These are phyloP conservation scores for Misopates orontium DNA, from an alignment of 257 asterid species.

Conservation along the genomic window DNA sequence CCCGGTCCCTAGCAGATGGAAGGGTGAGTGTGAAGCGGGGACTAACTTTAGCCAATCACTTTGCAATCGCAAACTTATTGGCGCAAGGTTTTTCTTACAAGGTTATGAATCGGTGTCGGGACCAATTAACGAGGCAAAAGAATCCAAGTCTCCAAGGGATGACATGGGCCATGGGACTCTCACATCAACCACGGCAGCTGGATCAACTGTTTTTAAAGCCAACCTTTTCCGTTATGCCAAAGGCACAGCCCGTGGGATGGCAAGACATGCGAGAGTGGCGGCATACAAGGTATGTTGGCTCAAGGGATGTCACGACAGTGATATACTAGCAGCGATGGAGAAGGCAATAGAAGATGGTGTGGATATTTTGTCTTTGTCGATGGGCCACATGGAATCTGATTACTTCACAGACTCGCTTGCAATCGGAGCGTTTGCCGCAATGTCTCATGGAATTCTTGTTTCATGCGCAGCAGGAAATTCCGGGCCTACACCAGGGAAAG, in stretches of 20 bases:
- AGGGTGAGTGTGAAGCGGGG: slow-evolving; percentile 61
- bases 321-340: slow-evolving; percentile 70
- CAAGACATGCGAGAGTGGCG: slow-evolving; percentile 58
- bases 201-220: slow-evolving; percentile 60
- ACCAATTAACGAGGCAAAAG: slow-evolving; percentile 45
- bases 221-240: slow-evolving; percentile 63
- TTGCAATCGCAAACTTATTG: slow-evolving; percentile 68
- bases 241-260: slow-evolving; percentile 81
- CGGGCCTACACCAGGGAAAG: slow-evolving; percentile 51
- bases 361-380: slow-evolving; percentile 54
- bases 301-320: slow-evolving; percentile 61
- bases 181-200: slow-evolving; percentile 69
- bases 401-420: slow-evolving; percentile 60
- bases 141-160: slow-evolving; percentile 69
- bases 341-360: slow-evolving; percentile 71
- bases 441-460: slow-evolving; percentile 54
- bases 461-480: slow-evolving; percentile 77
- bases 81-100: slow-evolving; percentile 63
- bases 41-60: slow-evolving; percentile 46
- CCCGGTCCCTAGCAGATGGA: slow-evolving; percentile 64
- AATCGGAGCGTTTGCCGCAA: slow-evolving; percentile 66
- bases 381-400: slow-evolving; percentile 48
- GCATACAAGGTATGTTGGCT: slow-evolving; percentile 73
- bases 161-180: slow-evolving; percentile 79
- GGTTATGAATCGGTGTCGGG: slow-evolving; percentile 64